These are phyloP conservation scores for Fraxinus angustifolia DNA, from an alignment of 305 asterid species.

Conservation along the genomic window DNA sequence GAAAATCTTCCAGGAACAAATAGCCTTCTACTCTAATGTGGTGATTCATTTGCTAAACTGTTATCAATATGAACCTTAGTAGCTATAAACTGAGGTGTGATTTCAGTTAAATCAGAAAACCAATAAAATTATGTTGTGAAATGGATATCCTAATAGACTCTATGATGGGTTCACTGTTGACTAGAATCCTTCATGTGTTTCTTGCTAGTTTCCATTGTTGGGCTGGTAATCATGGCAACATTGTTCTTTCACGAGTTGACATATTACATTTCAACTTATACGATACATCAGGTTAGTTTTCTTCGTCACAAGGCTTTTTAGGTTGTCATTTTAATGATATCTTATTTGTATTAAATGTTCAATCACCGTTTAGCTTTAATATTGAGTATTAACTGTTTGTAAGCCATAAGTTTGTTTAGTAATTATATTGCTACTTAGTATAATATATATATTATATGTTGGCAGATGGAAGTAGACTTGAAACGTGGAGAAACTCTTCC, in stretches of 20 bases:
- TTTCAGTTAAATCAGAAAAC: not conserved
- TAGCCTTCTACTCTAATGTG: conserved; percentile 1
- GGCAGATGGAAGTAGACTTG: conserved; percentile 92
- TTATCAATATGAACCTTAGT: not conserved
- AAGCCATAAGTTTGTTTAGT: not conserved
- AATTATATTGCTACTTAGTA: conserved; percentile 12
- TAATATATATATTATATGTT: conserved; percentile 20
- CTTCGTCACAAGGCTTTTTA: conserved; percentile 3
- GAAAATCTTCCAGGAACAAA: not conserved
- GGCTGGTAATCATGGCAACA: conserved; percentile 81
- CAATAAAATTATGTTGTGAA: conserved; percentile 7
- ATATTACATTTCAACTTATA: conserved; percentile 75
- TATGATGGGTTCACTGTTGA: conserved; percentile 29
- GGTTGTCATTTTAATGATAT: not conserved
- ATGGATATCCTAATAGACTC: conserved; percentile 17
- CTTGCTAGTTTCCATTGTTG: conserved; percentile 70
- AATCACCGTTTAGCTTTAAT: conserved; percentile 9
- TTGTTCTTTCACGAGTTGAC: conserved; percentile 85
- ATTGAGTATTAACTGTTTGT: not conserved
- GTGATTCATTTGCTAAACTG: conserved; percentile 3
- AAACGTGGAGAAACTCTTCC: conserved; percentile 97
- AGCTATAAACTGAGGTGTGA: not conserved
- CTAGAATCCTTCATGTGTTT: conserved; percentile 11
- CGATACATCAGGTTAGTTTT: conserved; percentile 75
- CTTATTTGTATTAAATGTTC: not conserved